Conservation (phyloP, 352 stramenopile genomes). For the Hyaloperonospora arabidopsidis region DNA sequence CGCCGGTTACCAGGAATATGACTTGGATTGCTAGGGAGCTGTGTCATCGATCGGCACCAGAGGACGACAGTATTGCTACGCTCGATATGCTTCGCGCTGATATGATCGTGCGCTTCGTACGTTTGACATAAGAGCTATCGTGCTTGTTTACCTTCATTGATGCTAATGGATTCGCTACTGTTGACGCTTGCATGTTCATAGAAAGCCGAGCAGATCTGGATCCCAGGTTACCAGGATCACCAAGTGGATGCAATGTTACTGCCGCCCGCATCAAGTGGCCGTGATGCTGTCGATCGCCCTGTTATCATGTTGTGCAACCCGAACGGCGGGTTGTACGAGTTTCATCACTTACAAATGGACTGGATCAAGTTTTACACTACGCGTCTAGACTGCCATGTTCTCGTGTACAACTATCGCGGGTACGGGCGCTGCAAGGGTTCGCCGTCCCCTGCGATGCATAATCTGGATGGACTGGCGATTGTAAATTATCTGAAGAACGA, state of each 20-base stretch:
- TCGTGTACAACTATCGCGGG: conserved; percentile 84
- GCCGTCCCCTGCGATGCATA: conserved; percentile 53
- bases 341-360: conserved; percentile 85
- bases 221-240: conserved; percentile 46
- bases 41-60: conserved; percentile 27
- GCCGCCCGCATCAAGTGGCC: conserved; percentile 32
- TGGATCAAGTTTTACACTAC: conserved; percentile 84
- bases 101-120: conserved; percentile 66
- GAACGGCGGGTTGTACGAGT: conserved; percentile 81
- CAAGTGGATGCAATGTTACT: conserved; percentile 80
- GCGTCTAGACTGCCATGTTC: conserved; percentile 63
- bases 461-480: conserved; percentile 64
- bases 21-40: conserved; percentile 54
- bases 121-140: conserved; percentile 8
- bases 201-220: conserved; percentile 80
- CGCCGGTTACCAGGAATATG: conserved; percentile 27
- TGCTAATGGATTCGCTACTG: conserved; percentile 2
- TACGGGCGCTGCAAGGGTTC: conserved; percentile 67
- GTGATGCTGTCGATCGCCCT: conserved; percentile 27
- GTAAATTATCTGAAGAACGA: conserved; percentile 58
- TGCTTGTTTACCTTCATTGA: background rate
- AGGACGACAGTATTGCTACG: conserved; percentile 59
- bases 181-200: conserved; percentile 13
- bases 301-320: conserved; percentile 78
- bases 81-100: conserved; percentile 79